phyloP scores from a whole-genome alignment of 257 asterid genomes.

The Solanum clarkiae region DNA sequence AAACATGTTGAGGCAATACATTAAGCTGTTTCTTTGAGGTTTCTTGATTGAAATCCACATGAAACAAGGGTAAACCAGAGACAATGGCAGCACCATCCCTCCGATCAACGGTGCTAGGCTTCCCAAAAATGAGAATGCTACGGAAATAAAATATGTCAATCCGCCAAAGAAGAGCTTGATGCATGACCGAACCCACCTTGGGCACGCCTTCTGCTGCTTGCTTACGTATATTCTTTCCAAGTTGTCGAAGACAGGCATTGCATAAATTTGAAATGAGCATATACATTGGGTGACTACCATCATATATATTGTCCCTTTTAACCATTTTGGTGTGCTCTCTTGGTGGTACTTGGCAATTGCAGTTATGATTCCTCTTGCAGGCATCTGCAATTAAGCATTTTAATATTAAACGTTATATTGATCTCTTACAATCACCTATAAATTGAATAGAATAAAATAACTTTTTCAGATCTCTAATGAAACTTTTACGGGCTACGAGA shows the following conservation, averaged over 20 bases:
- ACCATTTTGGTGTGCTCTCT: conserved; percentile 21
- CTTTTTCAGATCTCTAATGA: no score
- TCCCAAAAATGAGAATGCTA: conserved; percentile 54
- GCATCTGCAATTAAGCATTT: conserved; percentile 15
- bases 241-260: conserved; percentile 61
- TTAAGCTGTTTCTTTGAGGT: conserved; percentile 13
- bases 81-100: conserved; percentile 37
- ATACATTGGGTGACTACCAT: conserved; percentile 28
- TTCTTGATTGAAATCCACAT: conserved; percentile 59
- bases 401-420: neutral
- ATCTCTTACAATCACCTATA: neutral
- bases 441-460: no score
- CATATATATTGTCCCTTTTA: conserved; percentile 18
- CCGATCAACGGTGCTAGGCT: conserved; percentile 40
- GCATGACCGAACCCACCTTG: conserved; percentile 37
- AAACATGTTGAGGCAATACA: conserved; percentile 41
- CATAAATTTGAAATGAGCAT: conserved; percentile 60
- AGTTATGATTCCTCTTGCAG: conserved; percentile 17
- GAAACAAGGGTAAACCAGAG: conserved; percentile 56
- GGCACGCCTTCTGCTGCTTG: conserved; percentile 36
- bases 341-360: conserved; percentile 19
- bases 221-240: conserved; percentile 28
- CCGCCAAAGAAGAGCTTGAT: conserved; percentile 47
- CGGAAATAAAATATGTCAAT: conserved; percentile 34
- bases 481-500: no score